Evolutionary conservation across 306 rosid species (phyloP).

Genomic region (Purshia tridentata): DNA sequence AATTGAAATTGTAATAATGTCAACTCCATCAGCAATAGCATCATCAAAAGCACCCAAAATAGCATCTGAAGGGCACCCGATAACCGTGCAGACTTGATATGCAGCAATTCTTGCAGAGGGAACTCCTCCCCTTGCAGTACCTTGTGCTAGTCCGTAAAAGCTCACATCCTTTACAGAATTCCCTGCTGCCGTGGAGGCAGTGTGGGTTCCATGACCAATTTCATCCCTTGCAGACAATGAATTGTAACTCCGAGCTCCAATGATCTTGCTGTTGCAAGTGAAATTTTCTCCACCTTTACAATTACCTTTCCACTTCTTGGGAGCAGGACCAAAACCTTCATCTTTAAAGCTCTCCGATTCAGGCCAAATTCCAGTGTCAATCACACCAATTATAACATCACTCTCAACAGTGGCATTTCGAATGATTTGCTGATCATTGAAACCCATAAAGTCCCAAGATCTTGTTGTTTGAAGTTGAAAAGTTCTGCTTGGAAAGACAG

Average conservation of each 20-base stretch:
- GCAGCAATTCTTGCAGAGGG: neutral
- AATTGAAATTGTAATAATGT: neutral
- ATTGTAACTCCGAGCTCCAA: neutral
- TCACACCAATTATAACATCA: constrained; percentile 32
- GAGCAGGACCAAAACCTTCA: constrained; percentile 33
- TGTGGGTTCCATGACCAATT: constrained; percentile 1
- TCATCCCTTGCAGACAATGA: neutral
- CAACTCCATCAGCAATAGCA: constrained; percentile 7
- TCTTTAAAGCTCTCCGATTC: constrained; percentile 39
- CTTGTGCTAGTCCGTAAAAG: constrained; percentile 3
- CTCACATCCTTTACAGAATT: neutral
- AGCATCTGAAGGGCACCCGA: neutral
- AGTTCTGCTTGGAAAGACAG: constrained; percentile 34
- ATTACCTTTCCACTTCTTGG: constrained; percentile 35
- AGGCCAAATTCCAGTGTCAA: constrained; percentile 51
- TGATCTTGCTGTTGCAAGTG: constrained; percentile 36
- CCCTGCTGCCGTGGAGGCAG: constrained; percentile 2
- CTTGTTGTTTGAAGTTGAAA: constrained; percentile 39
- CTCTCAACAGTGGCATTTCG: constrained; percentile 16
- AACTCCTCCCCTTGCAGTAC: constrained; percentile 8
- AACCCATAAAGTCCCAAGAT: constrained; percentile 50
- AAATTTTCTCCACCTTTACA: constrained; percentile 23
- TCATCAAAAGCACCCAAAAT: constrained; percentile 9
- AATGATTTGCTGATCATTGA: neutral
- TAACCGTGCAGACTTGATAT: neutral